phyloP scores from a whole-genome alignment of 1,284 basidiomycete species.

The Cryptococcus deneoformans region DNA sequence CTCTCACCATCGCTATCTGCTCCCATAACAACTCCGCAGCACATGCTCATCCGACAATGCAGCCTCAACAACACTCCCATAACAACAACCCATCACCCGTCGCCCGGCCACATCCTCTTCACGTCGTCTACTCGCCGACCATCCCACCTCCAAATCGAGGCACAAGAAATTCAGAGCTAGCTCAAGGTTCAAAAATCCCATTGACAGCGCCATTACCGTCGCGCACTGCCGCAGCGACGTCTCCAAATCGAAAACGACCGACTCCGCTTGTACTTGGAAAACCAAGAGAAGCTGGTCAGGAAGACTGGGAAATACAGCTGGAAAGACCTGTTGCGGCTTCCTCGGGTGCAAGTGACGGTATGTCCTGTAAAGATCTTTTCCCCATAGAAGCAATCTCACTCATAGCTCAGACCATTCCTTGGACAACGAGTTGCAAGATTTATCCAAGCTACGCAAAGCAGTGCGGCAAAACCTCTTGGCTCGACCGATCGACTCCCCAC shows the following conservation, averaged over 20 bases:
- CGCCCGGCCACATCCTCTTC: no score
- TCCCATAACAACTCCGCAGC: no score
- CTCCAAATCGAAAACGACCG: slow-evolving; percentile 13
- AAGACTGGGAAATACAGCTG: slow-evolving; percentile 17
- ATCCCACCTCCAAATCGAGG: no score
- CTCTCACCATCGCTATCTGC: no score
- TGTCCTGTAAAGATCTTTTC: no score
- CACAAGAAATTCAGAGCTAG: no score
- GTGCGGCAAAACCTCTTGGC: slow-evolving; percentile 35
- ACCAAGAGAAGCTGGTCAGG: slow-evolving; percentile 10
- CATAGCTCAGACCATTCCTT: slow-evolving; percentile 16
- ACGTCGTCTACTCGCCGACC: no score
- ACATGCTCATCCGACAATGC: no score
- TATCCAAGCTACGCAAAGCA: slow-evolving; percentile 29
- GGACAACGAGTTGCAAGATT: slow-evolving; percentile 30
- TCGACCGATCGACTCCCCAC: slow-evolving; percentile 29
- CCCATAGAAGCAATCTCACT: slow-evolving; percentile 1
- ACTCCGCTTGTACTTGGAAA: slow-evolving; percentile 18
- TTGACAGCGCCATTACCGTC: not conserved
- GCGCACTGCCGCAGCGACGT: slow-evolving; percentile 1
- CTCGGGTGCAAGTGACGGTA: no score
- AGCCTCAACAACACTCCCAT: no score
- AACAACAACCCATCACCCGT: no score
- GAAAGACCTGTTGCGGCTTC: not conserved
- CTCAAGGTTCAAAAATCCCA: not conserved